Base-by-base conservation (phyloP, 768 basidiomycete genomes). In the Phlegmacium glaucopus region DNA sequence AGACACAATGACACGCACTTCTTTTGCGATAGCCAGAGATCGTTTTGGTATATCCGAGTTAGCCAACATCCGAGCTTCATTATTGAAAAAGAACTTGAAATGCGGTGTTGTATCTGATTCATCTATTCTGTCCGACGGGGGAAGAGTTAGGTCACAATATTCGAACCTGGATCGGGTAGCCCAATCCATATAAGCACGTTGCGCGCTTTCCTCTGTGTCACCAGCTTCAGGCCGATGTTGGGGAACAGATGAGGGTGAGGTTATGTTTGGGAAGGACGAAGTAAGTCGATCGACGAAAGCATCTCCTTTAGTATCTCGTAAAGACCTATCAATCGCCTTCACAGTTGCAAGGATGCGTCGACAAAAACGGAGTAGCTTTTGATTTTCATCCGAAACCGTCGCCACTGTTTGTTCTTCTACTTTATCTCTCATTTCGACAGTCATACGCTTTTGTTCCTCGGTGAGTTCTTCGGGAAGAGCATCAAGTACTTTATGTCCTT, bases 11-110 rank as follows among this genome's bases (percentile, higher is more conserved):
- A 17, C 28, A 48, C 59, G 54, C 49, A 87, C 88, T 79, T 95
- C 93, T 69, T 96, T 97, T 4, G 94, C 94, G 51, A 97, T 96
- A 9, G 94, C 94, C 48, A 96, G 72, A 1, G 90, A 93, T 37
- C 94, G 77, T 67, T 91, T 94, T 5, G 93, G 92, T 45, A 94
- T 89, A 59, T 91, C 88, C 16, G 89, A 85, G 56, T 82, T 83
- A 4, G 85, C 84, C 25, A 93, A 71, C 83, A 90, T 87, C 25
- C 90, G 77, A 16, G 88, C 89, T 62, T 94, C 91, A 54, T 77
- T 83, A 60, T 87, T 86, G 68, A 77, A 94, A 63, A 77, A 84
- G 59, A 87, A 88, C 63, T 90, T 91, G 70, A 85, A 94, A 60
- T 86, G 80, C 3, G 87, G 86, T 0, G 77, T 65, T 18, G 72